Conservation (phyloP, 2,329 filamentous ascomycete species). For the Colletotrichum incanum region DNA sequence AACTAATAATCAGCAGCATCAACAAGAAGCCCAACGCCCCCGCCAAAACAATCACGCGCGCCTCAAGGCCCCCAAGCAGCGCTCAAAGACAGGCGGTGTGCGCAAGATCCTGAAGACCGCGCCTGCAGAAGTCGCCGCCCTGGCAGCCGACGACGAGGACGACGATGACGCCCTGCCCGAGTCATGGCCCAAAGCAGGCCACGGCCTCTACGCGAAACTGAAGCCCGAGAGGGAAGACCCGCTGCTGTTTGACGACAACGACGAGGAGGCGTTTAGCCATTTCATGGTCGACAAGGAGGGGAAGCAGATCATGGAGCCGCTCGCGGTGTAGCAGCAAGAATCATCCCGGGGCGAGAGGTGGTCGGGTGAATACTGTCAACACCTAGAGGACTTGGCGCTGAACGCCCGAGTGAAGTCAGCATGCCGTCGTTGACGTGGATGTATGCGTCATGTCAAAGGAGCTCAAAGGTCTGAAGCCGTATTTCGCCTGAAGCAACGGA, state of each 20-base stretch:
- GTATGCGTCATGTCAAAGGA: neutral
- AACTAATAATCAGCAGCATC: neutral
- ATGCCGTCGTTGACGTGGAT: neutral
- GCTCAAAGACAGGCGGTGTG: conserved; percentile 51
- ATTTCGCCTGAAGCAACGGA: too few species aligned
- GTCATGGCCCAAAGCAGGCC: conserved; percentile 58
- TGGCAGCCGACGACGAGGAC: conserved; percentile 50
- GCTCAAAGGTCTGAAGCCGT: neutral
- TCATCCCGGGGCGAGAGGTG: neutral
- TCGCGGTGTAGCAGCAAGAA: conserved; percentile 34
- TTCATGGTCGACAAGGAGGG: conserved; percentile 58
- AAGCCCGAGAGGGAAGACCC: conserved; percentile 56
- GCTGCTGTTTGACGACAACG: conserved; percentile 57
- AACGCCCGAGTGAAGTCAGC: too few species aligned
- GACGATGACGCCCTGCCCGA: conserved; percentile 55
- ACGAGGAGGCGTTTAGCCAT: conserved; percentile 61
- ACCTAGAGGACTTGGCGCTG: too few species aligned
- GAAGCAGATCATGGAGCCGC: conserved; percentile 54
- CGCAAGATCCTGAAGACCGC: conserved; percentile 54
- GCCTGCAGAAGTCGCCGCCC: conserved; percentile 35
- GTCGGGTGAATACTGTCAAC: neutral
- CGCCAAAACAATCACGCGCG: conserved; percentile 3
- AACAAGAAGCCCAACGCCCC: neutral
- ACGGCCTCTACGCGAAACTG: conserved; percentile 58
- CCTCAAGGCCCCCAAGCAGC: conserved; percentile 46